Base-by-base conservation (phyloP, 2,329 filamentous ascomycete genomes). In the Fusarium neocosmosporiellum region DNA sequence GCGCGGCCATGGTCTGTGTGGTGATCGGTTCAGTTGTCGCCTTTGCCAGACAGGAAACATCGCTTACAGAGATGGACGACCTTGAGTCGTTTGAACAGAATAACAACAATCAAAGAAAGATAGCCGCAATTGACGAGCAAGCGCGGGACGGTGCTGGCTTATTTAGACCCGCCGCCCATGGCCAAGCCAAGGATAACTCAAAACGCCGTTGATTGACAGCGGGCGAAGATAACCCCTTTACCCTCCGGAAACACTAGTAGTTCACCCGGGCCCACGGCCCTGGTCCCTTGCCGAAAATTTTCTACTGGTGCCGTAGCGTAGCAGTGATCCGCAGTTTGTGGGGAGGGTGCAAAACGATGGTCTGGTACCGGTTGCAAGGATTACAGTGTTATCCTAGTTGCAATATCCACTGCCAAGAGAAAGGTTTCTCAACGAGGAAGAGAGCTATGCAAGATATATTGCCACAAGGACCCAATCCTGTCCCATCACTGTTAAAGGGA, bases 1-100 rank as follows among this genome's bases (percentile, higher is more conserved):
- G 65, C 13, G 66, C 63, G 34, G 63, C 31, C 65, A 67, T 67
- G 6, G 13, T n/a, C 31, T 54, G 11, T 22, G n/a, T 54, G 8
- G 10, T 20, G 4, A 53, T 7, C 18, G 3, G 27, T 31, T 54
- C 11, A 54, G 48, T 54, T 54, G 4, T 54, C 4, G n/a, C 20
- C 29, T 16, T 43, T 9, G 20, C 18, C 27, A 34, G n/a, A 16
- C 5, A 10, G n/a, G 29, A 14, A 54, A 33, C n/a, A 13, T 54
- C 11, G n/a, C 50, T 54, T 54, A 54, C 50, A 54, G 50, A 54
- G 41, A 33, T 22, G 29, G 50, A 34, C 50, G 31, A 54, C 50
- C n/a, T 18, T 18, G 34, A 54, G 50, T 54, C 48, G 50, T 34
- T 54, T 54, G 7, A 33, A 54, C 6, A 53, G n/a, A n/a, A 54